phyloP scores from a whole-genome alignment of 768 basidiomycete species.

The Macrolepiota fuliginosa region DNA sequence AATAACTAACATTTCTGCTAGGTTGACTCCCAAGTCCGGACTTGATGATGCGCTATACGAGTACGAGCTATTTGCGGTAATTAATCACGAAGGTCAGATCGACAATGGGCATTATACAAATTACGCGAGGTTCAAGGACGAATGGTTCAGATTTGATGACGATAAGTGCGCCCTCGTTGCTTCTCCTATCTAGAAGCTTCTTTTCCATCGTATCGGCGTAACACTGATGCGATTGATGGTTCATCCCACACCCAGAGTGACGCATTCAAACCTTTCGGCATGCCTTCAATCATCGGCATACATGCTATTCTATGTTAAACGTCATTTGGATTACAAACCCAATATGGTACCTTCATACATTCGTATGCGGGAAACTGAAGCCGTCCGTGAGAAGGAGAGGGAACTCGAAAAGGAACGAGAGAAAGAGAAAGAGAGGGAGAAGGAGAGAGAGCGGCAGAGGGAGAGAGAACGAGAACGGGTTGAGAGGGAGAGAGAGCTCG shows the following conservation, averaged over 20 bases:
- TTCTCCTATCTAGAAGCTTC: background rate
- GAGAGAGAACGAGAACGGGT: constrained; percentile 23
- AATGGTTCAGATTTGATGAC: constrained; percentile 45
- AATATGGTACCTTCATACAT: constrained; percentile 67
- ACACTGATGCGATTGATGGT: background rate
- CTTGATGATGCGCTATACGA: constrained; percentile 69
- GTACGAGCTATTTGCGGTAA: constrained; percentile 90
- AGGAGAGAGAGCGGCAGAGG: constrained; percentile 47
- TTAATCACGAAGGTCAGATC: constrained; percentile 93
- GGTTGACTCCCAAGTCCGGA: constrained; percentile 24
- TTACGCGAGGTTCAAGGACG: constrained; percentile 80
- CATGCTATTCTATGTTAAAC: constrained; percentile 96
- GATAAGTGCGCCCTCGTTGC: constrained; percentile 5
- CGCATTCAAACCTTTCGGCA: constrained; percentile 61
- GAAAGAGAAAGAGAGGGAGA: constrained; percentile 38
- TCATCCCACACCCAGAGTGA: constrained; percentile 48
- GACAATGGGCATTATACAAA: constrained; percentile 95
- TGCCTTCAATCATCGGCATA: constrained; percentile 78
- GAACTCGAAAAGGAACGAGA: constrained; percentile 40
- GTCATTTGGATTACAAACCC: constrained; percentile 81
- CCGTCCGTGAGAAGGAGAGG: constrained; percentile 44
- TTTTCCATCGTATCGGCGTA: background rate
- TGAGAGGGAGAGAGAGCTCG: constrained; percentile 44
- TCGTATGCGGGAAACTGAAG: constrained; percentile 62
- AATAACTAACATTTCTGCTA: background rate